Evolutionary conservation across 1,284 basidiomycete species (phyloP).

Genomic region (Rhodotorula sp.): DNA sequence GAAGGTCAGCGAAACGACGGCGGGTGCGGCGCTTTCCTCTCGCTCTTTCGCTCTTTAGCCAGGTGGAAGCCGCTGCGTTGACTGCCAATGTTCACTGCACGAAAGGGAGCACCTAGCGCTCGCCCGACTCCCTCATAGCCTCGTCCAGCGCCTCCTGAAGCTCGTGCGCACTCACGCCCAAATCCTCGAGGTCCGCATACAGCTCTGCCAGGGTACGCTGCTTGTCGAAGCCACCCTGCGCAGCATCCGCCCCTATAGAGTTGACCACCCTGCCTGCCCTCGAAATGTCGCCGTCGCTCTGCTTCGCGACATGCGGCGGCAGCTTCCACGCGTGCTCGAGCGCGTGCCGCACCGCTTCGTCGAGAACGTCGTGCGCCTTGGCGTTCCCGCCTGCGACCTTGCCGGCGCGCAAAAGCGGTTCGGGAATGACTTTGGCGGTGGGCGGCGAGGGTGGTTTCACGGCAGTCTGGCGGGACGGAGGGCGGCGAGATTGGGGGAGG

Average conservation of each 20-base stretch:
- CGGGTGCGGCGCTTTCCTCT: not conserved
- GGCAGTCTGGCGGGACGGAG: not conserved
- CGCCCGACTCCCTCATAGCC: constrained; percentile 7
- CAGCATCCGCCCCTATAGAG: not conserved
- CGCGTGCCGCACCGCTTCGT: constrained; percentile 23
- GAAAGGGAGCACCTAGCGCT: not conserved
- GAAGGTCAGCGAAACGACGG: not conserved
- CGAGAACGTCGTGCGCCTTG: constrained; percentile 1
- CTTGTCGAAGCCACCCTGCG: not conserved
- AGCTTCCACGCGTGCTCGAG: constrained; percentile 28
- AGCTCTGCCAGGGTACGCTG: constrained; percentile 24
- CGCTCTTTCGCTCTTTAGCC: not conserved
- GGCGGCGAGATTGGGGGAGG: too few relatives aligned
- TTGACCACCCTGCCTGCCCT: not conserved
- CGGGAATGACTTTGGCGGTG: not conserved
- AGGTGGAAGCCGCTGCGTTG: not conserved
- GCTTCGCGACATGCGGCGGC: not conserved
- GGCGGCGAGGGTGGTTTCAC: not conserved
- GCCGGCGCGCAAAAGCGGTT: not conserved
- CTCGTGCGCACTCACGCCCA: constrained; percentile 27
- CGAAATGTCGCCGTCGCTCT: not conserved
- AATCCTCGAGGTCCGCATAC: constrained; percentile 29
- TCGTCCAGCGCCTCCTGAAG: constrained; percentile 20
- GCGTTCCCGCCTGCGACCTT: not conserved
- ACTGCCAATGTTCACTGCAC: not conserved